Evolutionary conservation across 1,284 basidiomycete species (phyloP).

Genomic region (Wallemia hederae): DNA sequence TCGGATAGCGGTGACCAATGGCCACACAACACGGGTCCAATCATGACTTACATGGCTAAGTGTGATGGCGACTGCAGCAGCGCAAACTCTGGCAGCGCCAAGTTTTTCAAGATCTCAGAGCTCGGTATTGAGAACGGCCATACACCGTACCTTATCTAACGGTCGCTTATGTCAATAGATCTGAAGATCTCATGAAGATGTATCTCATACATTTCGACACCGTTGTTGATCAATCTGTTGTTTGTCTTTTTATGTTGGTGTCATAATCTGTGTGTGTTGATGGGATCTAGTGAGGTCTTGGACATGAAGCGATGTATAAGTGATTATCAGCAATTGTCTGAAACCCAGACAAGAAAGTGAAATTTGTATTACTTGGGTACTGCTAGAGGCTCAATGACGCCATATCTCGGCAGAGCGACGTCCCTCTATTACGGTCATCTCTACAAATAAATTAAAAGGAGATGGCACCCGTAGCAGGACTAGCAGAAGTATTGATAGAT

Average conservation of each 20-base stretch:
- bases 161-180: neutral
- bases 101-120: neutral
- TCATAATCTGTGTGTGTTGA: too few species aligned
- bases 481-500: too few species aligned
- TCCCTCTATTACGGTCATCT: too few species aligned
- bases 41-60: constrained; percentile 1
- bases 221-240: neutral
- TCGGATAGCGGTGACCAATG: neutral
- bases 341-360: too few species aligned
- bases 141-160: neutral
- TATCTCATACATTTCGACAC: neutral
- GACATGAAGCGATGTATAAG: too few species aligned
- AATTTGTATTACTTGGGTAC: too few species aligned
- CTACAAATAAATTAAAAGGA: too few species aligned
- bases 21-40: neutral
- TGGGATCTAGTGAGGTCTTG: too few species aligned
- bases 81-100: neutral
- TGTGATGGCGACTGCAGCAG: neutral
- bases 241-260: neutral
- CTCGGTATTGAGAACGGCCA: neutral
- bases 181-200: neutral
- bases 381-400: too few species aligned
- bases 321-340: too few species aligned
- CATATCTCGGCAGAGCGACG: too few species aligned
- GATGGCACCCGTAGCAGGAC: neutral